phyloP scores from a whole-genome alignment of 2,329 filamentous ascomycete genomes.

The Penicillium vulpinum region DNA sequence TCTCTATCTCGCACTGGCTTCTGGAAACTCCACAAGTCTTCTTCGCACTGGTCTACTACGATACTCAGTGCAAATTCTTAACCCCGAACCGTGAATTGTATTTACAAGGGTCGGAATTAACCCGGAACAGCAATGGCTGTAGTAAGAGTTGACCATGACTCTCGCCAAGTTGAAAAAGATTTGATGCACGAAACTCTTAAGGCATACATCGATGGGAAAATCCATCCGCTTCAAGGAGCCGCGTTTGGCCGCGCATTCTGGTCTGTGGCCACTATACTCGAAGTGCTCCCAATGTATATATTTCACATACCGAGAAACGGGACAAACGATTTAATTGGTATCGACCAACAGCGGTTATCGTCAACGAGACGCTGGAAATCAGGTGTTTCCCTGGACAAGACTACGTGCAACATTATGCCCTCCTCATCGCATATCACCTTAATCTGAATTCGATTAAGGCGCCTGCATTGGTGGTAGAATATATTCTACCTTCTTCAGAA shows the following conservation, averaged over 20 bases:
- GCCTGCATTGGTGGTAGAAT: too few relatives aligned
- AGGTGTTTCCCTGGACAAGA: neutral
- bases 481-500: too few relatives aligned
- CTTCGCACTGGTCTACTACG: too few relatives aligned
- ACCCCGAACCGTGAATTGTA: neutral
- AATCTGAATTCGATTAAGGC: too few relatives aligned
- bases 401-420: neutral
- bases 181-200: neutral
- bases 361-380: neutral
- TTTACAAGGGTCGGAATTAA: neutral
- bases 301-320: neutral
- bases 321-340: neutral
- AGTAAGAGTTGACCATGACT: neutral
- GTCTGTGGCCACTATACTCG: neutral
- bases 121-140: neutral
- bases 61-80: too few relatives aligned
- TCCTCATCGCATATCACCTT: neutral
- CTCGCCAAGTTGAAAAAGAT: neutral
- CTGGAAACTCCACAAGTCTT: too few relatives aligned
- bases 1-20: too few relatives aligned
- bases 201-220: neutral
- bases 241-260: neutral
- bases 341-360: neutral
- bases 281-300: neutral
- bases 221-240: neutral